Conservation (phyloP, 768 basidiomycete species). For the Pleurotus citrinopileatus region DNA sequence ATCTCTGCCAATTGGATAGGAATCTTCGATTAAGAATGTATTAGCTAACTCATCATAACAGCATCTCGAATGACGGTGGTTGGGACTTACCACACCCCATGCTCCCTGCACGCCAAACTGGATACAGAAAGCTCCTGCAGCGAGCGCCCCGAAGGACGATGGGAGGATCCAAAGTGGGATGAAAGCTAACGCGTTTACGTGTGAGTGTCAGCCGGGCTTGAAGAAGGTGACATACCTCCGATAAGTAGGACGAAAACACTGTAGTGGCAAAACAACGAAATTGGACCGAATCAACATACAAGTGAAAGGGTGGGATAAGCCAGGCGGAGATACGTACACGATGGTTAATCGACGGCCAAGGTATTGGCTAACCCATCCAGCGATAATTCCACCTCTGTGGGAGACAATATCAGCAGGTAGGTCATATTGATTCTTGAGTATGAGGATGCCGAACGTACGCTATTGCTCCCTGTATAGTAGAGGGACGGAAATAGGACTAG, state of each 20-base stretch:
- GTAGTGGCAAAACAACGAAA: constrained; percentile 8
- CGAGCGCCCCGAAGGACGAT: constrained; percentile 56
- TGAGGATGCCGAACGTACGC: constrained; percentile 20
- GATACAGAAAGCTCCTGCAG: constrained; percentile 84
- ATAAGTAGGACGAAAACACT: constrained; percentile 56
- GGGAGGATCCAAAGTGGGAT: constrained; percentile 89
- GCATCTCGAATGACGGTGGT: too few species aligned
- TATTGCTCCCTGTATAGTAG: constrained; percentile 35
- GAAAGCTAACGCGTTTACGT: constrained; percentile 35
- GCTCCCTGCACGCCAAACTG: constrained; percentile 91
- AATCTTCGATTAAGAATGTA: too few species aligned
- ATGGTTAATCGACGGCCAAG: constrained; percentile 84
- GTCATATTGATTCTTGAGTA: neutral
- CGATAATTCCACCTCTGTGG: constrained; percentile 62
- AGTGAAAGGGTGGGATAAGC: too few species aligned
- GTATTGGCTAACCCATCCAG: constrained; percentile 72
- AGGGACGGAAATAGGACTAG: neutral
- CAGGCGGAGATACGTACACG: too few species aligned
- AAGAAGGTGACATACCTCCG: constrained; percentile 32
- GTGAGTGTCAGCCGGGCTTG: neutral
- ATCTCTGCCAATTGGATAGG: constrained; percentile 83
- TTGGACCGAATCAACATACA: too few species aligned
- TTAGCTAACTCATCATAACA: too few species aligned
- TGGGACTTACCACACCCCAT: constrained; percentile 76
- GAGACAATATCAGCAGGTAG: neutral